phyloP scores from a whole-genome alignment of 371 early-diverging fungal genomes.

The Thermomucor indicae-seudaticae region DNA sequence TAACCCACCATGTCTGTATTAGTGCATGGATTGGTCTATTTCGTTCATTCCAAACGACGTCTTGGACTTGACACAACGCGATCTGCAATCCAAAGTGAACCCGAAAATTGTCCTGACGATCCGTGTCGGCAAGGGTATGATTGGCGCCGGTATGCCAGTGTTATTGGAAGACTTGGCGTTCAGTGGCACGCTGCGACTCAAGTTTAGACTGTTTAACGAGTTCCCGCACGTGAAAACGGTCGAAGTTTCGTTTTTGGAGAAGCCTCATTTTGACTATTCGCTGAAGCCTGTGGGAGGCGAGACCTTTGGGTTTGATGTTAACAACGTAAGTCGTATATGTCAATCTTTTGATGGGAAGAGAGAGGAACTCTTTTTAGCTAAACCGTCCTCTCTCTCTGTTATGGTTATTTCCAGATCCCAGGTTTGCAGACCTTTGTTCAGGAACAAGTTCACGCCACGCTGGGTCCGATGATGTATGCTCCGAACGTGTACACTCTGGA shows the following conservation, averaged over 20 bases:
- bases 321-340: slow-evolving; percentile 49
- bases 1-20: background rate
- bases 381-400: too few relatives aligned
- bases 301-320: slow-evolving; percentile 82
- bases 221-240: slow-evolving; percentile 92
- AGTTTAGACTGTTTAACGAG: slow-evolving; percentile 78
- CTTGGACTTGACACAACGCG: slow-evolving; percentile 63
- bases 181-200: slow-evolving; percentile 76
- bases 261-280: slow-evolving; percentile 91
- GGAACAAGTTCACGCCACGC: slow-evolving; percentile 75
- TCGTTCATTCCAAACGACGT: slow-evolving; percentile 84
- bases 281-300: slow-evolving; percentile 94
- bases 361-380: background rate
- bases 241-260: slow-evolving; percentile 86
- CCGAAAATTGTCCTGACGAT: slow-evolving; percentile 92
- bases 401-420: slow-evolving; percentile 59
- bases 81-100: slow-evolving; percentile 71
- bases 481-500: slow-evolving; percentile 85
- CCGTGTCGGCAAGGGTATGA: slow-evolving; percentile 85
- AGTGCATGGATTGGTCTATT: slow-evolving; percentile 91
- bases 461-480: slow-evolving; percentile 83
- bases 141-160: slow-evolving; percentile 92
- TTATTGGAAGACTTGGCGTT: slow-evolving; percentile 92
- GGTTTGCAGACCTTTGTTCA: slow-evolving; percentile 78
- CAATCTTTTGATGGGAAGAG: background rate